Percentiles rank a stretch among this genome's conserved stretches.
These are phyloP conservation scores for Coniella lustricola DNA, from an alignment of 2,329 filamentous ascomycete species.

Conservation along the genomic window DNA sequence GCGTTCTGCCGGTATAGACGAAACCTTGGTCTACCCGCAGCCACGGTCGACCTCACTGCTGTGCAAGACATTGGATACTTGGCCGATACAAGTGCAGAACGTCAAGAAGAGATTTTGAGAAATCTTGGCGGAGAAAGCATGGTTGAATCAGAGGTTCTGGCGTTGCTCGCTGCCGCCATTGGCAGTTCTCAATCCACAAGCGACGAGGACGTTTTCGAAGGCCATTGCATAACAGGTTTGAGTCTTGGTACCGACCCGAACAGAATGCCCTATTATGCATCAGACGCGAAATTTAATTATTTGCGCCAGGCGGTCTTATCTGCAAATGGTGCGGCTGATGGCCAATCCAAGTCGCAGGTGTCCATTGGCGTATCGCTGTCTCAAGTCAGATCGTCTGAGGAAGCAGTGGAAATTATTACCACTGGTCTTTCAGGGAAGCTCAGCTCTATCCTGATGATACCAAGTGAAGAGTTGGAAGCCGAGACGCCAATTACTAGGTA, in stretches of 20 bases:
- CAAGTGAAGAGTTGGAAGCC: constrained; percentile 21
- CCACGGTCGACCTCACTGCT: constrained; percentile 45
- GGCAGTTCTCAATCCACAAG: background rate
- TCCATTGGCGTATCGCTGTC: constrained; percentile 39
- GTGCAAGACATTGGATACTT: constrained; percentile 45
- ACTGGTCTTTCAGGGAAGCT: constrained; percentile 42
- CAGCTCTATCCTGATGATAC: constrained; percentile 42
- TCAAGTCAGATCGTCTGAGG: constrained; percentile 33
- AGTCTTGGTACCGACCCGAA: constrained; percentile 6
- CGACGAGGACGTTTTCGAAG: constrained; percentile 19
- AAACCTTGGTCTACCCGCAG: constrained; percentile 26
- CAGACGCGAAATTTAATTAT: constrained; percentile 47
- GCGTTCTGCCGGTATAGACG: constrained; percentile 32
- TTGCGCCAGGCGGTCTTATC: constrained; percentile 36
- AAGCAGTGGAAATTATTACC: constrained; percentile 39
- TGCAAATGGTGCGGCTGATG: background rate
- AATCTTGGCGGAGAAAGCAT: constrained; percentile 24
- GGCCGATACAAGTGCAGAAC: constrained; percentile 35
- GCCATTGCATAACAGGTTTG: constrained; percentile 8
- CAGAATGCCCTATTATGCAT: constrained; percentile 43
- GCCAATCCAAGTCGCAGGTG: constrained; percentile 24
- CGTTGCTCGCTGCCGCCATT: constrained; percentile 8
- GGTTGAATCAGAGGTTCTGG: constrained; percentile 32
- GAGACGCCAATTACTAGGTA: constrained; percentile 22
- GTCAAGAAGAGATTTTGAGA: constrained; percentile 37